These are phyloP conservation scores for Pelargonium cotyledonis DNA, from an alignment of 441 rosid genomes.

Conservation along the genomic window DNA sequence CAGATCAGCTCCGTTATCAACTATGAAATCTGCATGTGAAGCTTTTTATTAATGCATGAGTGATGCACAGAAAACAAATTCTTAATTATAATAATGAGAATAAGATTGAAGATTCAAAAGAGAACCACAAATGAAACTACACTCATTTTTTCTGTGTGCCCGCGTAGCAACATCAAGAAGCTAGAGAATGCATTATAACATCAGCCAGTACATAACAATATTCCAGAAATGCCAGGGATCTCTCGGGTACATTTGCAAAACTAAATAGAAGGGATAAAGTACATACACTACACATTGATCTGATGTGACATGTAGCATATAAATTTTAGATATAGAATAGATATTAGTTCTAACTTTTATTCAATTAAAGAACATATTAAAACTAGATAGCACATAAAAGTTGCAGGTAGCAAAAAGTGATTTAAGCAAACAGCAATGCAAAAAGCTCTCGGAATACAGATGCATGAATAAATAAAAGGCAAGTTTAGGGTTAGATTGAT, in stretches of 20 bases:
- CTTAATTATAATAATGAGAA: background rate
- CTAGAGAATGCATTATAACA: background rate
- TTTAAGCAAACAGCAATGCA: background rate
- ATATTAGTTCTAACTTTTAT: background rate
- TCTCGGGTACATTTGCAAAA: background rate
- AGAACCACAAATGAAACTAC: background rate
- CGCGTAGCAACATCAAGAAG: background rate
- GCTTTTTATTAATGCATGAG: constrained; percentile 7
- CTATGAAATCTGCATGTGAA: constrained; percentile 63
- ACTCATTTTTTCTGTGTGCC: too few relatives aligned
- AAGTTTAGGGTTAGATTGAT: background rate
- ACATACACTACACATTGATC: background rate
- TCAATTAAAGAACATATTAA: background rate
- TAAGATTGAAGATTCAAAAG: constrained; percentile 1
- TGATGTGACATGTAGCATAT: constrained; percentile 5
- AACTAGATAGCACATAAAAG: background rate
- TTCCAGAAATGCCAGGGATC: background rate
- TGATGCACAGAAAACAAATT: background rate
- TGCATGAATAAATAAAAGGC: background rate
- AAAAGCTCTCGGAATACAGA: background rate
- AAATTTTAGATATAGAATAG: background rate
- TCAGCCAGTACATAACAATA: background rate
- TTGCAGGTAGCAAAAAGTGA: background rate
- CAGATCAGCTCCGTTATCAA: constrained; percentile 59
- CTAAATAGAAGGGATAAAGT: background rate